Base-by-base conservation (phyloP, 257 asterid genomes). In the Agastache rugosa region DNA sequence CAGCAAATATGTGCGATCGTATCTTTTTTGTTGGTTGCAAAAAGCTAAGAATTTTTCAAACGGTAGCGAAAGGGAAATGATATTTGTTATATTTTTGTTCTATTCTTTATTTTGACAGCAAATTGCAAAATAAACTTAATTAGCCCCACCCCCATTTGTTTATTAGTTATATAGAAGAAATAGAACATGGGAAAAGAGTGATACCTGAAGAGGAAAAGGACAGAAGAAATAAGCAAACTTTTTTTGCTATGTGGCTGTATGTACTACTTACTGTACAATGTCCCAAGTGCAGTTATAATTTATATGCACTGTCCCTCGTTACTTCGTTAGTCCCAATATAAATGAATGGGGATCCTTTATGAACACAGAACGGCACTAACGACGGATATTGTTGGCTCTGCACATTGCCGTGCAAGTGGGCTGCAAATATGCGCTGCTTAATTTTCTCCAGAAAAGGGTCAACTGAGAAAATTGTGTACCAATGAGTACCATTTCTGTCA, bases 1-100 rank as follows among this genome's bases (percentile, higher is more conserved):
- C 83, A 82, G 77, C 82, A 69, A 69, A 64, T 34, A 75, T 61
- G 72, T 76, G 79, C 84, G 72, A 66, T 53, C 66, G 67, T 58
- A 73, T 80, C 83, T 63, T 73, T 73, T 79, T 77, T 71, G 69
- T 79, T 63, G 75, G 75, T 75, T 51, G 73, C 71, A 73, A 62
- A 70, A 78, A 72, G 72, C 67, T 45, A 25, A 71, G 81, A 71
- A 69, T 58, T 69, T 80, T 79, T 62, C 75, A 42, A 71, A 75
- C 65, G 71, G 72, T 55, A 37, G 81, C 56, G 71, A 63, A 80
- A 75, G 78, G 69, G 78, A 72, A 78, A 72, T 64, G 55, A 63
- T 72, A 61, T 19, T 16, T 48, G 6, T 15, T 47, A 37, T 45
- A 35, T 59, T 29, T 72, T 75, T 74, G 63, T 56, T 54, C 64